phyloP scores from a whole-genome alignment of 257 asterid species.

The Echites panduratus region DNA sequence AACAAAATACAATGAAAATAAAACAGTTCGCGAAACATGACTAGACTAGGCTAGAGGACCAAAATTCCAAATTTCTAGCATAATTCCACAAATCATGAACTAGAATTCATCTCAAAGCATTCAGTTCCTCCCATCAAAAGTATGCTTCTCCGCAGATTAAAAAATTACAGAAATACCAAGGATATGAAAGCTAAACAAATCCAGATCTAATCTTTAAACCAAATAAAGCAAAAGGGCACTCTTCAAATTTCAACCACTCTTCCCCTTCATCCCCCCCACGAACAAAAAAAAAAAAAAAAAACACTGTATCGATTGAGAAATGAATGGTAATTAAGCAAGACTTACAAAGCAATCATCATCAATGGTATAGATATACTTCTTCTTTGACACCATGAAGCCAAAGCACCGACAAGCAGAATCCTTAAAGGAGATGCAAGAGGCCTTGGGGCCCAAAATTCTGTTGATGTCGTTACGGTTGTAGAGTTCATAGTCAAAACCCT shows the following conservation, averaged over 20 bases:
- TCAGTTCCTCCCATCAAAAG: neutral
- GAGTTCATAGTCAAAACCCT: constrained; percentile 68
- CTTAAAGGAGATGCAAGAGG: constrained; percentile 76
- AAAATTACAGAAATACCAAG: neutral
- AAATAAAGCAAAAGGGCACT: constrained; percentile 1
- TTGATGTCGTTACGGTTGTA: constrained; percentile 72
- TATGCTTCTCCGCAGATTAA: neutral
- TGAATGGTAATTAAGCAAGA: neutral
- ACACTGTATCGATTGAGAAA: neutral
- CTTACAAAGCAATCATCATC: constrained; percentile 86
- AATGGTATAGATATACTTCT: constrained; percentile 74
- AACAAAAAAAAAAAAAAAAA: neutral
- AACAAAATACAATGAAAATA: neutral
- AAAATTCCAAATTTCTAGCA: neutral
- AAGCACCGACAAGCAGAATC: constrained; percentile 81
- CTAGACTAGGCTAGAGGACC: neutral
- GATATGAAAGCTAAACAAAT: constrained; percentile 9
- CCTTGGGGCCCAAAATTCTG: constrained; percentile 75
- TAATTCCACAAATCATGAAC: neutral
- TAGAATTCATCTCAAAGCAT: neutral
- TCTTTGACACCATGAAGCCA: constrained; percentile 76
- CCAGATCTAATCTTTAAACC: constrained; percentile 25
- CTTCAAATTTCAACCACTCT: too few species aligned
- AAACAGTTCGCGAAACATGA: neutral
- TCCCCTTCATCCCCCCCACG: neutral